Evolutionary conservation across 805 yeast species (phyloP), one percentile per base, ranked within the genome.

Genomic region (Maudiozyma pseudohumilis): DNA sequence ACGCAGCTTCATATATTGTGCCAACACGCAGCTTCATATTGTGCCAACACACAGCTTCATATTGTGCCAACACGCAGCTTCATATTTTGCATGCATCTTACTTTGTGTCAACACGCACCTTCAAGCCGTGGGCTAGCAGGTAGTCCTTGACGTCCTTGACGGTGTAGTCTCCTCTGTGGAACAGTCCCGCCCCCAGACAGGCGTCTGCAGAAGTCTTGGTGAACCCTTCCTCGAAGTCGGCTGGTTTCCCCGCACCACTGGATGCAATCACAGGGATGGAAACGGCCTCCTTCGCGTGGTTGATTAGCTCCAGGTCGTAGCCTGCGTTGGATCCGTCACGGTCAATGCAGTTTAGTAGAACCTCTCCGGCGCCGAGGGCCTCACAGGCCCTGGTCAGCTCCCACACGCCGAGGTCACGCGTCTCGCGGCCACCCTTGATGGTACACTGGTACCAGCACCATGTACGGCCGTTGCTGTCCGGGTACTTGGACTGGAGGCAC

Each of bases 101-200:
- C 7, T 32, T 25, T 15, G 36, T 25, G 21, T 80, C 88, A 44
- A 79, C 65, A 59, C 95, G 74, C n/a, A 85, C 95, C 42, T 74
- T 74, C 54, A 85, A 69, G 0, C 81, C 84, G 12, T 70, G 58
- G 1, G 66, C 61, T 32, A 67, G 61, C 56, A 89, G 69, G 47
- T 71, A 77, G 21, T 70, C 57, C 61, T 92, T 92, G 31, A 92
- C 96, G 35, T 87, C 78, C 35, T 72, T 70, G 13, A 92, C 96
- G 10, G 85, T 77, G 61, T 81, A 92, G 52, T 89, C 97, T 17
- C 84, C 88, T 56, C 98, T 72, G 66, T 92, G 99, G 69, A 92
- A 92, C 80, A 92, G 81, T 31, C 99, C 99, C 4, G 99, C 99
- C 27, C 98, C 99, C 29, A 92, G 69, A 13, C 98, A 97, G 30